Evolutionary conservation across 805 yeast genomes (phyloP).

Genomic region (Ogataea zsoltii): DNA sequence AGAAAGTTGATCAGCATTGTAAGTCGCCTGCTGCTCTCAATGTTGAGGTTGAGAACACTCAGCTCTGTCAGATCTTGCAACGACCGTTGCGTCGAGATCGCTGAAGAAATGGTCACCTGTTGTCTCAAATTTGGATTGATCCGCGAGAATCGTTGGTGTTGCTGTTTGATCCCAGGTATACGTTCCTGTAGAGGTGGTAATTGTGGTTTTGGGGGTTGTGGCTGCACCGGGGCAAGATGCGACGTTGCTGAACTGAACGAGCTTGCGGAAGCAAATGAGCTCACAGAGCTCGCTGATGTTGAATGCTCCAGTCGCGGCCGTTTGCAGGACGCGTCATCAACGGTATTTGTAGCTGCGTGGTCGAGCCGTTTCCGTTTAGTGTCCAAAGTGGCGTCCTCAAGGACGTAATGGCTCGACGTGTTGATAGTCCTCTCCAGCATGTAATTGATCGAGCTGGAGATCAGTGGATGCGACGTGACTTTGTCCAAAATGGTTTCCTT

Average conservation of each 20-base stretch:
- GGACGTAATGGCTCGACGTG: slow-evolving; percentile 28
- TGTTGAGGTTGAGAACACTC: slow-evolving; percentile 36
- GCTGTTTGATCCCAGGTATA: slow-evolving; percentile 2
- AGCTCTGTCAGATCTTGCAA: slow-evolving; percentile 37
- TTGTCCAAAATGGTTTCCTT: slow-evolving; percentile 33
- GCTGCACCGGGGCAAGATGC: background rate
- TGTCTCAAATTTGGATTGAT: slow-evolving; percentile 25
- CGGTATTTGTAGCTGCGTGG: background rate
- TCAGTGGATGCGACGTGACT: slow-evolving; percentile 38
- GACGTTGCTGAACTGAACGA: slow-evolving; percentile 2
- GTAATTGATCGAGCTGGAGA: slow-evolving; percentile 37
- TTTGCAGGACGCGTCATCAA: slow-evolving; percentile 10
- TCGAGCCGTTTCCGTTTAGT: slow-evolving; percentile 22
- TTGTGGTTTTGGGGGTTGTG: background rate
- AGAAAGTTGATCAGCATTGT: slow-evolving; percentile 79
- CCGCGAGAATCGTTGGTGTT: slow-evolving; percentile 18
- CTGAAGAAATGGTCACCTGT: slow-evolving; percentile 32
- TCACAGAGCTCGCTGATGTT: slow-evolving; percentile 6
- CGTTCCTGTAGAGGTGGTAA: slow-evolving; percentile 10
- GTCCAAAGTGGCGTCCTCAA: slow-evolving; percentile 13
- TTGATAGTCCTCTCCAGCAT: slow-evolving; percentile 38
- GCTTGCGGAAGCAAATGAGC: background rate
- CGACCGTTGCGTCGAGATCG: slow-evolving; percentile 32
- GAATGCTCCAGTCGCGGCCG: slow-evolving; percentile 21
- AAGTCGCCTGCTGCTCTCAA: slow-evolving; percentile 73